Base-by-base conservation (phyloP, 352 stramenopile genomes). In the Phytophthora tentaculata region DNA sequence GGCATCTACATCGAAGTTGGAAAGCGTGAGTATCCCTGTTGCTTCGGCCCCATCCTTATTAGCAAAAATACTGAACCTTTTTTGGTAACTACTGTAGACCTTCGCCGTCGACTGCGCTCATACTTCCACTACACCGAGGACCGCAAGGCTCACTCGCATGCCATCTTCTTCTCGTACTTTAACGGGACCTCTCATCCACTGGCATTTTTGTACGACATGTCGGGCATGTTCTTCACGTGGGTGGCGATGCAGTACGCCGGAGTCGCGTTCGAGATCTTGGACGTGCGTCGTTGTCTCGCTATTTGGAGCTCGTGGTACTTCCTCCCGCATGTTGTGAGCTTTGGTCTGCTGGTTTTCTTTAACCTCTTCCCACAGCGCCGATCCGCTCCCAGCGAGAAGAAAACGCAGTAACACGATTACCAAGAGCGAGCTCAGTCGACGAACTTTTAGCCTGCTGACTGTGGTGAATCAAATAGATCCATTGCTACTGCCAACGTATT, bases 111-210 rank as follows among this genome's bases (percentile, higher is more conserved):
- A 14, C 58, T 91, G 16, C 81, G 88, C 26, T 68, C 83, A 35
- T 91, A 80, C 64, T 96, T 96, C 68, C 88, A 96, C 76, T 95
- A 95, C 80, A 94, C 82, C 22, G 88, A 95, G 44, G 88, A 94
- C 64, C 88, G 88, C 62, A 74, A 77, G 43, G 86, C 87, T 53
- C 79, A 95, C 61, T 79, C 88, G 32, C 87, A 94, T 56, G 73
- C 82, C 19, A 90, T 95, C 47, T 96, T 94, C 72, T 61, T 92
- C 29, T 90, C 78, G 48, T 95, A 93, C 73, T 91, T 89, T 55
- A 76, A 90, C 61, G 80, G 83, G 35, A 84, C 86, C 12, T 87
- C 77, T 19, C 83, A 92, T 67, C 85, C 84, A 26, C 69, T 96
- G 37, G 88, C 88, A 16, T 78, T 95, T 55, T 61, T 93, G 24